Conservation (phyloP, 768 basidiomycete species). For the Podaxis sp. region DNA sequence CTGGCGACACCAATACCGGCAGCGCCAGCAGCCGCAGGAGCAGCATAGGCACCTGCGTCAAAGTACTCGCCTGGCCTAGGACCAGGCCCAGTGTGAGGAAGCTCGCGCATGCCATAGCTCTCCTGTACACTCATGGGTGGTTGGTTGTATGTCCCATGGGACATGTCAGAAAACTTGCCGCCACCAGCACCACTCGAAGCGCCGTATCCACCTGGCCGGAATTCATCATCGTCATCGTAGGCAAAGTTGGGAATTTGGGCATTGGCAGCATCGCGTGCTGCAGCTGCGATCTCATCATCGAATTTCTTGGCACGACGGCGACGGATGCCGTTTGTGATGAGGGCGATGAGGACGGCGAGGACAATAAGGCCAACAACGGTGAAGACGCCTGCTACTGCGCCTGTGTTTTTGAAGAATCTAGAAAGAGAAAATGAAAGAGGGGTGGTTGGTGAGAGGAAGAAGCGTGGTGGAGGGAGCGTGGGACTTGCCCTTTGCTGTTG, state of each 20-base stretch:
- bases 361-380: slow-evolving; percentile 65
- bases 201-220: slow-evolving; percentile 23
- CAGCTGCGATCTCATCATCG: slow-evolving; percentile 73
- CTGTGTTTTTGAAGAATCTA: slow-evolving; percentile 73
- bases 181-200: slow-evolving; percentile 18
- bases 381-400: slow-evolving; percentile 72
- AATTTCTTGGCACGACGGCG: slow-evolving; percentile 63
- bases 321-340: slow-evolving; percentile 52
- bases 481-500: slow-evolving; percentile 6
- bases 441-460: slow-evolving; percentile 1
- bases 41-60: slow-evolving; percentile 19
- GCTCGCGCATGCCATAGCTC: slow-evolving; percentile 51
- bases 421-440: slow-evolving; percentile 5
- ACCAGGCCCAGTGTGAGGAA: slow-evolving; percentile 16
- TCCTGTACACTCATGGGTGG: slow-evolving; percentile 40
- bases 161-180: slow-evolving; percentile 42
- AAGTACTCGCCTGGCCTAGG: slow-evolving; percentile 31
- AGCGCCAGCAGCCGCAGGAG: slow-evolving; percentile 13
- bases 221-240: slow-evolving; percentile 51
- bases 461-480: slow-evolving; percentile 6
- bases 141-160: slow-evolving; percentile 58
- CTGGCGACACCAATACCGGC: slow-evolving; percentile 44
- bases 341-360: slow-evolving; percentile 45
- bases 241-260: slow-evolving; percentile 49
- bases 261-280: slow-evolving; percentile 61